These are phyloP conservation scores for Skeletonema tropicum DNA, from an alignment of 108 stramenopile genomes.

Conservation along the genomic window DNA sequence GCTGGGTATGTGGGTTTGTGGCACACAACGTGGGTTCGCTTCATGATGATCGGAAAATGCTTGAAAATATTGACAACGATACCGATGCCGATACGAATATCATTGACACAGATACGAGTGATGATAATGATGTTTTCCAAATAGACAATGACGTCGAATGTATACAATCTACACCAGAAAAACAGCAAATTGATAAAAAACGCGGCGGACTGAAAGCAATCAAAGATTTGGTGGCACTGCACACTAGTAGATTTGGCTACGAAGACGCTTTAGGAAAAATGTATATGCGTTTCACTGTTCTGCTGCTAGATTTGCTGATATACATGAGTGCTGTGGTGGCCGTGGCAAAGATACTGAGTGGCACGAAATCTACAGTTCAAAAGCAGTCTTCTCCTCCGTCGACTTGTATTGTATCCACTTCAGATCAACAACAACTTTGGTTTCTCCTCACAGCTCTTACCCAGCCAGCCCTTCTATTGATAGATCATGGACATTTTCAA, in stretches of 20 bases:
- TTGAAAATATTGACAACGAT: background rate
- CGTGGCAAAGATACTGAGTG: conserved; percentile 12
- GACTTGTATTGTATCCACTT: background rate
- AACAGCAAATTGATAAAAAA: background rate
- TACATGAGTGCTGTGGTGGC: conserved; percentile 65
- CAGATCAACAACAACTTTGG: conserved; percentile 2
- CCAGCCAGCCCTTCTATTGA: conserved; percentile 84
- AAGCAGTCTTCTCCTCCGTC: background rate
- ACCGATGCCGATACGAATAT: conserved; percentile 1
- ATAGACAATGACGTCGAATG: background rate
- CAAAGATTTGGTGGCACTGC: conserved; percentile 55
- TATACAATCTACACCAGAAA: background rate
- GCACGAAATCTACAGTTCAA: background rate
- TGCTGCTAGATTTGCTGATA: conserved; percentile 64
- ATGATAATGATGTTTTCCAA: background rate
- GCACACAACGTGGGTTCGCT: conserved; percentile 65
- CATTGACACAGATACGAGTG: background rate
- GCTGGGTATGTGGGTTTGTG: conserved; percentile 64
- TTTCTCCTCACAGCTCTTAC: conserved; percentile 50
- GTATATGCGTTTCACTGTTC: conserved; percentile 82
- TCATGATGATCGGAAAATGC: conserved; percentile 2
- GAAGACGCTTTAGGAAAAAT: conserved; percentile 81
- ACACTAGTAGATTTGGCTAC: conserved; percentile 74
- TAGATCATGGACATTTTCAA: conserved; percentile 98
- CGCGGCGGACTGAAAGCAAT: conserved; percentile 31